A percentile compares a stretch with the other conserved stretches of the same genome.
Conservation (phyloP, 2,329 filamentous ascomycete genomes). For the Magnaporthiopsis incrustans region DNA sequence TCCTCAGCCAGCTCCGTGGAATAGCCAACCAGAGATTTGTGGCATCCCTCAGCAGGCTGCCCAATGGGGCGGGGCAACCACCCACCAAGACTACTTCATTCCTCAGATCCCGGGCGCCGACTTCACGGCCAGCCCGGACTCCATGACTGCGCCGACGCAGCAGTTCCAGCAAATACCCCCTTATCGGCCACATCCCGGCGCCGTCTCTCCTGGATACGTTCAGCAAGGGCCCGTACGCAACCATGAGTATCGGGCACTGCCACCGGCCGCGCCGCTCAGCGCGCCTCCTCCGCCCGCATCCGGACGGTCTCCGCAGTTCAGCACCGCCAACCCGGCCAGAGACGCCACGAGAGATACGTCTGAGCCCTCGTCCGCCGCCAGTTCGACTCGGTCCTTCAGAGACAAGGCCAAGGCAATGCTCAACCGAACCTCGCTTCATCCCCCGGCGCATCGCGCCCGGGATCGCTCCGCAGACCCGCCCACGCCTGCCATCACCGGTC, state of each 20-base stretch:
- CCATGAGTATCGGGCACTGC: too few relatives aligned
- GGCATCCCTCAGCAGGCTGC: too few relatives aligned
- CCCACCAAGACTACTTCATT: slow-evolving; percentile 10
- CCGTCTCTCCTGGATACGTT: too few relatives aligned
- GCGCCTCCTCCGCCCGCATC: not conserved
- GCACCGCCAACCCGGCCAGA: not conserved
- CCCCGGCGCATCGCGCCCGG: not conserved
- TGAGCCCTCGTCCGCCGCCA: not conserved
- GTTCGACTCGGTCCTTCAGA: slow-evolving; percentile 6
- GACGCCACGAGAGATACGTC: not conserved
- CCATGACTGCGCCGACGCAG: too few relatives aligned
- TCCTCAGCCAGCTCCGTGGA: slow-evolving; percentile 6
- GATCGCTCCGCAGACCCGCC: not conserved
- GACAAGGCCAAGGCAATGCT: slow-evolving; percentile 14
- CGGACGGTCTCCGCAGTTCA: not conserved
- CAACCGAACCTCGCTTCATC: slow-evolving; percentile 1
- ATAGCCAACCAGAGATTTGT: slow-evolving; percentile 1
- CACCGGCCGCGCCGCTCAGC: not conserved
- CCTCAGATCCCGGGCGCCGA: slow-evolving; percentile 1
- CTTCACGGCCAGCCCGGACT: too few relatives aligned
- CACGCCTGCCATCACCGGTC: slow-evolving; percentile 1
- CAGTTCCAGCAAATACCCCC: too few relatives aligned
- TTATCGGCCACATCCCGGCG: too few relatives aligned
- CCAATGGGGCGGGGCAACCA: too few relatives aligned
- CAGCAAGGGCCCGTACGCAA: too few relatives aligned